Evolutionary conservation across 805 yeast species (phyloP), one percentile per base, ranked within the genome.

Genomic region (Candida tammaniensis): DNA sequence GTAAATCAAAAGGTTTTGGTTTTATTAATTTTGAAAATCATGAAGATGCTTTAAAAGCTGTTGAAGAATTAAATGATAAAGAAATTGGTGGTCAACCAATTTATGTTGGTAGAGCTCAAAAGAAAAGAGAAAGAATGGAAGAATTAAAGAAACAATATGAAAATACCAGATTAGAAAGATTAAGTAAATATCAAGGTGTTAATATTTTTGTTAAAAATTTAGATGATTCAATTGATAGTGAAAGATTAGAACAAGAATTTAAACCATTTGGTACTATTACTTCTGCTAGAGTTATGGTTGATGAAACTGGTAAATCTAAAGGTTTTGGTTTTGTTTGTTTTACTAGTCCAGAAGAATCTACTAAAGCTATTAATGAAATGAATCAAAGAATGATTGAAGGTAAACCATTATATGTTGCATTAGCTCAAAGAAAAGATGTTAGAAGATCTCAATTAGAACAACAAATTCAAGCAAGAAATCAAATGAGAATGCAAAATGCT

Each of bases 291-390:
- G 94, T 91, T 51, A 91, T 93, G 97, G 79, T 83, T 55, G 96
- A 86, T 61, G 97, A 89, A 55, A 64, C 78, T 44, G 97, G 95
- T 54, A 87, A 87, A 72, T 87, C 97, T 46, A 91, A 86, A 76
- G 98, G 98, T 51, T 93, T 93, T 64, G 98, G 98, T 59, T 93
- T 93, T 63, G 98, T 93, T 52, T 88, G 98, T 72, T 93, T 82
- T 84, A 80, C 96, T 38, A 68, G 93, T 47, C 96, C 98, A 59
- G 98, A 93, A 68, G 98, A 93, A 79, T 98, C 98, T 52, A 86
- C 96, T 56, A 88, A 87, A 73, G 98, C 98, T 48, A 87, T 91
- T 64, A 77, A 91, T 53, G 98, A 91, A 76, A 89, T 91, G 96
- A 88, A 91, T 80, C 96, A 88, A 72, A 85, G 88, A 64, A 84